A percentile compares a stretch with the other conserved stretches of the same genome.
Evolutionary conservation across 352 stramenopile species (phyloP).

Genomic region (Aphanomyces euteiches): DNA sequence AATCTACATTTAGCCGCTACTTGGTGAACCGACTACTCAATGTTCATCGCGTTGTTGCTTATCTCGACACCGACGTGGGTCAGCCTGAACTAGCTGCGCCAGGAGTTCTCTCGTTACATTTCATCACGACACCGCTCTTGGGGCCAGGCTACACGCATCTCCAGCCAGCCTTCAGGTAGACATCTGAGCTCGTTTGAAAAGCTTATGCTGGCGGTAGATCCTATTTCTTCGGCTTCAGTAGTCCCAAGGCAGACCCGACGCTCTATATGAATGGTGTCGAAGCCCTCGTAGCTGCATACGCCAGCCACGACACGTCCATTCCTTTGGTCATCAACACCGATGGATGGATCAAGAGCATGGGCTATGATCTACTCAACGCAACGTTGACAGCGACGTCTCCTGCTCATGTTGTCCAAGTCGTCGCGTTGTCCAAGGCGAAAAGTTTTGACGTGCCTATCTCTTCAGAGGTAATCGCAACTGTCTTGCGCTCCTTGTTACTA

Average conservation of each 20-base stretch:
- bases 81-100: conserved; percentile 93
- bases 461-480: conserved; percentile 7
- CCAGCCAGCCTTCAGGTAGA: conserved; percentile 43
- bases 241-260: conserved; percentile 46
- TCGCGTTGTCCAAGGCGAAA: conserved; percentile 86
- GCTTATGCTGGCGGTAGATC: conserved; percentile 2
- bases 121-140: conserved; percentile 84
- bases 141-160: conserved; percentile 90
- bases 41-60: conserved; percentile 71
- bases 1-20: conserved; percentile 94
- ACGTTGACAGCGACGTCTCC: conserved; percentile 83
- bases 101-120: conserved; percentile 89
- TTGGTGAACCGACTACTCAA: conserved; percentile 89
- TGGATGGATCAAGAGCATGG: conserved; percentile 97
- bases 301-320: conserved; percentile 34
- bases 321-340: conserved; percentile 96
- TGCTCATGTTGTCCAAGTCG: conserved; percentile 91
- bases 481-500: neutral
- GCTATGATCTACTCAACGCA: conserved; percentile 90
- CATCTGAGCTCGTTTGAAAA: neutral
- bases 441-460: conserved; percentile 64
- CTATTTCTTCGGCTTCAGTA: conserved; percentile 28
- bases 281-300: conserved; percentile 45
- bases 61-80: conserved; percentile 94
- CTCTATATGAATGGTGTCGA: conserved; percentile 44